A percentile compares a stretch with the other conserved stretches of the same genome.
Evolutionary conservation across 495 filamentous ascomycete species (phyloP).

Genomic region (Penicillium simplicissimum): DNA sequence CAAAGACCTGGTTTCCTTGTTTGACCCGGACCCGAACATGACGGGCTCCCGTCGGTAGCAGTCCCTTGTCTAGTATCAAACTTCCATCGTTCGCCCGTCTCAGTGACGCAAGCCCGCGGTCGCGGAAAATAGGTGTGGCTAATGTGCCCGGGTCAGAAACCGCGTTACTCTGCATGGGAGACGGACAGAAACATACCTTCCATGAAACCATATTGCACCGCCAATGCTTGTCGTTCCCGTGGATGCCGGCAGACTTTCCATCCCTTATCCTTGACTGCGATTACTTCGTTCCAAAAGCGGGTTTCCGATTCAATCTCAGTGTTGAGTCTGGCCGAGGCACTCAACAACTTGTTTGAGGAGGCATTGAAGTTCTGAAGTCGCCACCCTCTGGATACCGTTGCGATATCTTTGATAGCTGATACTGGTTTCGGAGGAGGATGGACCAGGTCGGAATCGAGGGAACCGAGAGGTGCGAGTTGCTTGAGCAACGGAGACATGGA

Average conservation of each 20-base stretch:
- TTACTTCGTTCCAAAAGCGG: conserved; percentile 83
- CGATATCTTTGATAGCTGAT: conserved; percentile 50
- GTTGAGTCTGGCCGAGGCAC: conserved; percentile 69
- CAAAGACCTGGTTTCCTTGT: conserved; percentile 41
- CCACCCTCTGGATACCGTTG: conserved; percentile 71
- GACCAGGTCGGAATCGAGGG: conserved; percentile 73
- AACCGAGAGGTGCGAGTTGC: conserved; percentile 66
- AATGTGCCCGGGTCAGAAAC: not conserved
- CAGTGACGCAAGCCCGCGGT: conserved; percentile 75
- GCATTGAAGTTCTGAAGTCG: conserved; percentile 72
- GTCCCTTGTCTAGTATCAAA: conserved; percentile 70
- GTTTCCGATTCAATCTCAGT: conserved; percentile 75
- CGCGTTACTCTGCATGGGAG: not conserved
- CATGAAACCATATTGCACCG: conserved; percentile 84
- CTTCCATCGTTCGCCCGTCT: conserved; percentile 71
- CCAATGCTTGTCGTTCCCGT: conserved; percentile 70
- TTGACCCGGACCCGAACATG: conserved; percentile 63
- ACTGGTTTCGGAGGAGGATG: conserved; percentile 56
- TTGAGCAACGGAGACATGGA: conserved; percentile 72
- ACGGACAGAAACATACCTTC: conserved; percentile 53
- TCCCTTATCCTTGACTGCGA: conserved; percentile 75
- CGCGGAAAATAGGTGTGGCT: conserved; percentile 73
- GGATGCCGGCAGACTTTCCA: conserved; percentile 81
- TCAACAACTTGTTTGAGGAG: conserved; percentile 72
- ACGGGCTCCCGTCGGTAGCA: conserved; percentile 55